phyloP scores from a whole-genome alignment of 768 basidiomycete genomes.

The Termitomyces sp. region DNA sequence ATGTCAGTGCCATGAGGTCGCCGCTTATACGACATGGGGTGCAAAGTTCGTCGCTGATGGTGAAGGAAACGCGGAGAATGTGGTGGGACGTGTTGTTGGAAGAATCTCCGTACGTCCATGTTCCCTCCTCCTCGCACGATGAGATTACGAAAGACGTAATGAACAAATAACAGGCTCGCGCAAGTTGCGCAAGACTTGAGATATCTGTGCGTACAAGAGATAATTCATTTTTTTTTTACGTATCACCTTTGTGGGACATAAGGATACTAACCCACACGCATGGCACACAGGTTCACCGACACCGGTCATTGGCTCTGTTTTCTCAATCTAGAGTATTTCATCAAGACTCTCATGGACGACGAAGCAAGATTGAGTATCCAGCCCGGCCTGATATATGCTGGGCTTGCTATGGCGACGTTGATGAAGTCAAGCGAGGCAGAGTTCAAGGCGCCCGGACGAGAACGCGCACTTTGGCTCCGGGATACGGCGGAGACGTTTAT shows the following conservation, averaged over 20 bases:
- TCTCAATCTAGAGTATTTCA: constrained; percentile 52
- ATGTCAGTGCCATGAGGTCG: constrained; percentile 30
- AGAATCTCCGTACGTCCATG: constrained; percentile 28
- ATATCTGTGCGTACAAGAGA: constrained; percentile 36
- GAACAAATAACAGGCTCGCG: constrained; percentile 28
- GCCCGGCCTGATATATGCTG: constrained; percentile 64
- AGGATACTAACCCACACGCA: no score
- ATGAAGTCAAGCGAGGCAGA: constrained; percentile 71
- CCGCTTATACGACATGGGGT: constrained; percentile 22
- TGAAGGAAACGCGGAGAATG: constrained; percentile 27
- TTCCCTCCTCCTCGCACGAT: neutral
- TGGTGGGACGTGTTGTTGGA: constrained; percentile 41
- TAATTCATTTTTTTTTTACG: no score
- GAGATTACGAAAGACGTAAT: no score
- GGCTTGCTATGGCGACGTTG: constrained; percentile 63
- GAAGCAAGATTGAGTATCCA: constrained; percentile 54
- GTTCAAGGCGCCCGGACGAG: constrained; percentile 45
- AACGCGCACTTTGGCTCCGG: constrained; percentile 51
- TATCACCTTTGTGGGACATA: no score
- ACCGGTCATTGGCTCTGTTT: constrained; percentile 67
- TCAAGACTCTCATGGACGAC: constrained; percentile 44
- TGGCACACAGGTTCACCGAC: constrained; percentile 45
- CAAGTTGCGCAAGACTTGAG: constrained; percentile 46
- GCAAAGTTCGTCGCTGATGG: no score
- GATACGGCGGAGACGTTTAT: constrained; percentile 51